These are phyloP conservation scores for Beauveria scarabaeidicola DNA, from an alignment of 2,329 filamentous ascomycete genomes.

Conservation along the genomic window DNA sequence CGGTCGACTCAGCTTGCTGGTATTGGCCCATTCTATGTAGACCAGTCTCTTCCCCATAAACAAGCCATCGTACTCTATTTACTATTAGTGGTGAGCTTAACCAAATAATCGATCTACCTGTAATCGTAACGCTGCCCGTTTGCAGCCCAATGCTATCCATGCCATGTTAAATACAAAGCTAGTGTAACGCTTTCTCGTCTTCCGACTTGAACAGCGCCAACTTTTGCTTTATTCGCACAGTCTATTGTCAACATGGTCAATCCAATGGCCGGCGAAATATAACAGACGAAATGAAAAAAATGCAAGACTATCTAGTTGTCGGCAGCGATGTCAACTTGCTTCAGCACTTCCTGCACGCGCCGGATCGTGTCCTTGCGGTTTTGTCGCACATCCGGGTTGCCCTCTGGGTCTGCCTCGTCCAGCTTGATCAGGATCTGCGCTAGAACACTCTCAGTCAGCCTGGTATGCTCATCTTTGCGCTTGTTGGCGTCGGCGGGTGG, in stretches of 20 bases:
- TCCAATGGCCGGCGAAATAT: neutral
- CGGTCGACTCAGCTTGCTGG: neutral
- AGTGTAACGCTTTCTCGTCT: neutral
- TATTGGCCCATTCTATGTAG: neutral
- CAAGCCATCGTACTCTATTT: neutral
- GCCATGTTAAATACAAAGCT: neutral
- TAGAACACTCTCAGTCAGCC: constrained; percentile 66
- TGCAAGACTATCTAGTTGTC: neutral
- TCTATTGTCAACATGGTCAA: neutral
- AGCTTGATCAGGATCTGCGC: constrained; percentile 69
- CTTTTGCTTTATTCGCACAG: neutral
- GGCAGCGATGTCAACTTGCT: constrained; percentile 46
- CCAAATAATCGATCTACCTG: neutral
- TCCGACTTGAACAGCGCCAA: neutral
- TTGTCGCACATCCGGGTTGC: constrained; percentile 54
- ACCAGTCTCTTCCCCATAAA: neutral
- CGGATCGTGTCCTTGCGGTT: constrained; percentile 65
- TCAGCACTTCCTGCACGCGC: constrained; percentile 59
- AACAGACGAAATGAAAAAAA: neutral
- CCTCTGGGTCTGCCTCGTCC: constrained; percentile 67
- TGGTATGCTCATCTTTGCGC: constrained; percentile 64
- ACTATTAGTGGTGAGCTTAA: neutral
- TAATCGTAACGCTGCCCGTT: neutral
- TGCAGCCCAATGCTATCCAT: neutral
- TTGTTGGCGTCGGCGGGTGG: constrained; percentile 61